Percentiles rank a stretch among this genome's conserved stretches.
Evolutionary conservation across 768 basidiomycete genomes (phyloP).

Genomic region (Termitomyces sp.): DNA sequence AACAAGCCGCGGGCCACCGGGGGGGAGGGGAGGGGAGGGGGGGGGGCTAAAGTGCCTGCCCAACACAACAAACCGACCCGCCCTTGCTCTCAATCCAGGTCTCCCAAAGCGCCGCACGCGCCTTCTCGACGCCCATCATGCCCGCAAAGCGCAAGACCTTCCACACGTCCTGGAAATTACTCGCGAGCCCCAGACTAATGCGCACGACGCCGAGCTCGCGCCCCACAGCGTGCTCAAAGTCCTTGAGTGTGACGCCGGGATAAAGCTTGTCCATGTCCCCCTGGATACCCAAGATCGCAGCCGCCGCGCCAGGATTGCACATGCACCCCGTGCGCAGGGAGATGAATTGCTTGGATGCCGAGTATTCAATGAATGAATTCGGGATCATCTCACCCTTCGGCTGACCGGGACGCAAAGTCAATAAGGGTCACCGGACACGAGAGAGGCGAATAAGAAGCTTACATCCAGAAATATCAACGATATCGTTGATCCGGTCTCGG

Average conservation of each 20-base stretch:
- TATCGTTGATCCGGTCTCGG: conserved; percentile 59
- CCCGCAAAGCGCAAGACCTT: conserved; percentile 44
- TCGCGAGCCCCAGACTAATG: conserved; percentile 75
- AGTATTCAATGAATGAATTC: conserved; percentile 67
- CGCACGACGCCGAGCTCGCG: conserved; percentile 70
- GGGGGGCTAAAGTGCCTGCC: conserved; percentile 16
- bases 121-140: conserved; percentile 34
- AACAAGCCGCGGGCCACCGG: neutral
- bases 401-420: conserved; percentile 26
- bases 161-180: conserved; percentile 72
- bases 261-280: conserved; percentile 58
- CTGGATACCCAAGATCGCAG: conserved; percentile 61
- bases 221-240: conserved; percentile 56
- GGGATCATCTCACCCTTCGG: conserved; percentile 62
- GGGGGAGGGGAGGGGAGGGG: too few species aligned
- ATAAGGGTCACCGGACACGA: neutral
- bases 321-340: conserved; percentile 82
- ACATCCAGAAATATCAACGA: conserved; percentile 61
- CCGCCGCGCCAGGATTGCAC: conserved; percentile 83
- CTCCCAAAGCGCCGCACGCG: conserved; percentile 35
- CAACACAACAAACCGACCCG: conserved; percentile 1
- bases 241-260: conserved; percentile 52
- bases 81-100: conserved; percentile 22
- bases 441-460: conserved; percentile 18
- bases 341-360: conserved; percentile 57